Conservation (phyloP, 2,329 filamentous ascomycete species). For the Hirsutella thompsonii region DNA sequence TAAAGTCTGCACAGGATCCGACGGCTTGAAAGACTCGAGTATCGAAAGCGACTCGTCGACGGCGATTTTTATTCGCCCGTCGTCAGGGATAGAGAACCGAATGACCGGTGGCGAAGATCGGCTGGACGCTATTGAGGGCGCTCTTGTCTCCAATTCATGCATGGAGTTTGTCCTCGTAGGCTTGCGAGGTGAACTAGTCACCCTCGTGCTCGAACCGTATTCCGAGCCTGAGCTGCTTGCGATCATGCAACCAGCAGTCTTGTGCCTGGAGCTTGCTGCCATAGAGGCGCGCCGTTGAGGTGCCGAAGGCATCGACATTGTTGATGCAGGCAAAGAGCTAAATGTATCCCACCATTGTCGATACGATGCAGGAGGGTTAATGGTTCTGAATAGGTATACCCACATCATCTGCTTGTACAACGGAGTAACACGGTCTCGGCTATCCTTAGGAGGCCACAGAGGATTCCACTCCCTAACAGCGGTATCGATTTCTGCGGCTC, state of each 20-base stretch:
- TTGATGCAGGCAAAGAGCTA: constrained; percentile 11
- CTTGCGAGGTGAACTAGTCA: constrained; percentile 19
- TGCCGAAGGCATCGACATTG: constrained; percentile 8
- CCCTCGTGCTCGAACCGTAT: no score
- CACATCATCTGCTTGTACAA: constrained; percentile 56
- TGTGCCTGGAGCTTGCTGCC: constrained; percentile 14
- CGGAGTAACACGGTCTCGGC: constrained; percentile 39
- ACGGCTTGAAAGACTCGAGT: constrained; percentile 40
- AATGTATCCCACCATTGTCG: constrained; percentile 17
- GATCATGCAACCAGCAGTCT: background rate
- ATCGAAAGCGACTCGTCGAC: constrained; percentile 44
- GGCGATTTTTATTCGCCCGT: constrained; percentile 37
- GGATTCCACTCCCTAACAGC: constrained; percentile 66
- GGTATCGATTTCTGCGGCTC: constrained; percentile 63
- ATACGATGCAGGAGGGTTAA: constrained; percentile 36
- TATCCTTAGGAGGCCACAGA: constrained; percentile 42
- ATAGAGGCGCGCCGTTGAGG: constrained; percentile 21
- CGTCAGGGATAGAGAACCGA: constrained; percentile 33
- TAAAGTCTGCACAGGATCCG: constrained; percentile 45
- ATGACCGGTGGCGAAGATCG: constrained; percentile 31
- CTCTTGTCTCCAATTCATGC: constrained; percentile 20
- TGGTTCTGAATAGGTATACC: constrained; percentile 49
- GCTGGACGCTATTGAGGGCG: constrained; percentile 3
- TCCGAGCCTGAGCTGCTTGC: background rate
- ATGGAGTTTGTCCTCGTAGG: constrained; percentile 26